Evolutionary conservation across 2,329 filamentous ascomycete species (phyloP).

Genomic region (Ceratocystis eucalypticola): DNA sequence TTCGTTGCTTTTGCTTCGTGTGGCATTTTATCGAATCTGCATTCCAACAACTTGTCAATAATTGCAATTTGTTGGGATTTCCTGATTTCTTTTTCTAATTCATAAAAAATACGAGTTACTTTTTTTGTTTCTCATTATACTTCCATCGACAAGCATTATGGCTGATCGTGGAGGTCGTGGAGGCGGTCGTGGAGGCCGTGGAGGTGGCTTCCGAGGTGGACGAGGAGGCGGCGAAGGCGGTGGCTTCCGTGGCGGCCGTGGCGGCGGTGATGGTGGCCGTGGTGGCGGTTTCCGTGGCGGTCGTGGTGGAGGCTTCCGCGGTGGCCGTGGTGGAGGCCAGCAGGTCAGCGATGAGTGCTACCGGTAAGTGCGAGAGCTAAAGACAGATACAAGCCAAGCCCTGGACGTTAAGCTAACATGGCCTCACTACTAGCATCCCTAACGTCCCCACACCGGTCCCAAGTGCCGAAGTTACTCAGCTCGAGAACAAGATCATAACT

Average conservation of each 20-base stretch:
- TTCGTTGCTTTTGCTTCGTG: neutral
- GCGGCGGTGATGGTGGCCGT: constrained; percentile 19
- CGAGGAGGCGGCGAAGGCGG: constrained; percentile 23
- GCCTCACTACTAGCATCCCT: constrained; percentile 13
- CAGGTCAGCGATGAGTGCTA: constrained; percentile 22
- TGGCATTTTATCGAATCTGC: neutral
- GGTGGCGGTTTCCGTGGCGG: constrained; percentile 22
- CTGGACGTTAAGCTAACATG: constrained; percentile 1
- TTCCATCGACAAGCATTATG: constrained; percentile 5
- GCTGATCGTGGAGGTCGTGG: constrained; percentile 15
- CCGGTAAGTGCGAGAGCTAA: constrained; percentile 13
- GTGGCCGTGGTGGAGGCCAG: constrained; percentile 21
- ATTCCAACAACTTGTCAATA: neutral
- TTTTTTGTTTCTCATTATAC: neutral
- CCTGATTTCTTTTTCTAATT: neutral
- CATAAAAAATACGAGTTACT: neutral
- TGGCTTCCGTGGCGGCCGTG: constrained; percentile 18
- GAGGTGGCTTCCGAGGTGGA: constrained; percentile 18
- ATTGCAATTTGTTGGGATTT: neutral
- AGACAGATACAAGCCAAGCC: too few species aligned
- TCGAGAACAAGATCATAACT: constrained; percentile 31
- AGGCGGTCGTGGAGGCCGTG: constrained; percentile 17
- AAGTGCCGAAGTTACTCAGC: constrained; percentile 25
- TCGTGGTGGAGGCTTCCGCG: constrained; percentile 20
- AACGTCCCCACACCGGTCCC: constrained; percentile 21